Evolutionary conservation across 2,329 filamentous ascomycete species (phyloP), one percentile per base, ranked within the genome.

Genomic region (Monilinia aucupariae): DNA sequence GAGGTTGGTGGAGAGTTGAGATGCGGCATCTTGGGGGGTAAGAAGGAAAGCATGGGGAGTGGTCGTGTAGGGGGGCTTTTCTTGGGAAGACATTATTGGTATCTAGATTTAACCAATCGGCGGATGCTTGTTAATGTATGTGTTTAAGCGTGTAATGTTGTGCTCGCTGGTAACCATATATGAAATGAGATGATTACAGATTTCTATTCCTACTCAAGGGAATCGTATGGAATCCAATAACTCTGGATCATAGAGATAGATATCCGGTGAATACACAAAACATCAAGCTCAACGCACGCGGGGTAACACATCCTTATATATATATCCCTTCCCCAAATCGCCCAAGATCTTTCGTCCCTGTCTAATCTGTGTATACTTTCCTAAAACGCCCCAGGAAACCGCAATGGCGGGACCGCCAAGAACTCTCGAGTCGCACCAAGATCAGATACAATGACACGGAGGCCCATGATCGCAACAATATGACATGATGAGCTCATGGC

Each of bases 1-100:
- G 61, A 85, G 72, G 71, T 88, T 80, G 59, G 87, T 87, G 43
- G 80, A 78, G 60, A 89, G 80, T 65, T 84, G 80, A 61, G 81
- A 76, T 34, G 83, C 84, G 64, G 90, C 87, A 74, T 88, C 81
- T 67, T 83, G 77, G 68, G 82, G 79, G 27, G 82, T 74, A 56
- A 90, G 80, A 64, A 86, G 81, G 71, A 85, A 87, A 34, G 85
- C 83, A 70, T 85, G 84, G 17, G 68, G 67, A 61, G 66, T 65
- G 64, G 70, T 72, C 5, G 25, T 66, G 52, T 49, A 63, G 37
- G 52, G 32, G n/a, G 45, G 12, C 12, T 49, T 59, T 8, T 49
- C 41, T 59, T 37, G 45, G 9, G 55, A 59, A 17, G 55, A 22
- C 53, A 56, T 56, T 34, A 6, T 56, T 15, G 39, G 25, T 45